Percentiles rank a stretch among this genome's conserved stretches.
These are phyloP conservation scores for Rhodomyrtus psidioides DNA, from an alignment of 441 rosid species.

Conservation along the genomic window DNA sequence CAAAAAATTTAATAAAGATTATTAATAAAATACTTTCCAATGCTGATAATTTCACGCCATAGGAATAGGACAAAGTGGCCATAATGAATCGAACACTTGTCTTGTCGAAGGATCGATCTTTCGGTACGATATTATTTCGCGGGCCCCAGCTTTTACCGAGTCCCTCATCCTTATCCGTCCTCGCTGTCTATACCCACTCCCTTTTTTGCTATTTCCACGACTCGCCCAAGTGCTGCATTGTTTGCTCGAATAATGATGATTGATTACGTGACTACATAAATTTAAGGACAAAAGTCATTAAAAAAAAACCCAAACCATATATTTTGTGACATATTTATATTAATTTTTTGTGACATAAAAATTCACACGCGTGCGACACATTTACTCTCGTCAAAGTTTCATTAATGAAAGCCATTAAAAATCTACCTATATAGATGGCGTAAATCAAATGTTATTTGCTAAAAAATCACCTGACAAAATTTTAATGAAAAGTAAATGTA, in stretches of 20 bases:
- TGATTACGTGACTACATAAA: background rate
- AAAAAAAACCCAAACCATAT: no score
- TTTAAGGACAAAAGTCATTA: background rate
- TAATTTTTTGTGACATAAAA: no score
- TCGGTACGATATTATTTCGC: slow-evolving; percentile 17
- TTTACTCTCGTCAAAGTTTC: no score
- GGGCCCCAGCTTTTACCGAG: slow-evolving; percentile 23
- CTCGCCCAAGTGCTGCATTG: no score
- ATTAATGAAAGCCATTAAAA: no score
- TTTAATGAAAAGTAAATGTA: rapidly evolving
- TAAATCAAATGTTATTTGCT: no score
- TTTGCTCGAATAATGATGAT: background rate
- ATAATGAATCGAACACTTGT: slow-evolving; percentile 11
- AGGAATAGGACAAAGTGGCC: slow-evolving; percentile 14
- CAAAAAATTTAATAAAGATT: no score
- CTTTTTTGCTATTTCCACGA: background rate
- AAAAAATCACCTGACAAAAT: no score
- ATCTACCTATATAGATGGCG: rapidly evolving
- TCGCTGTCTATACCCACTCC: slow-evolving; percentile 4
- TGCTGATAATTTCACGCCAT: background rate
- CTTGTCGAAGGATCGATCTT: slow-evolving; percentile 3
- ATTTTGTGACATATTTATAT: no score
- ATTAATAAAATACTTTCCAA: no score
- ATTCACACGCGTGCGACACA: rapidly evolving
- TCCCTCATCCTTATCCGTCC: slow-evolving; percentile 36